Percentiles rank a stretch among this genome's conserved stretches.
phyloP scores from a whole-genome alignment of 208 protist species.

The Leishmania mexicana region DNA sequence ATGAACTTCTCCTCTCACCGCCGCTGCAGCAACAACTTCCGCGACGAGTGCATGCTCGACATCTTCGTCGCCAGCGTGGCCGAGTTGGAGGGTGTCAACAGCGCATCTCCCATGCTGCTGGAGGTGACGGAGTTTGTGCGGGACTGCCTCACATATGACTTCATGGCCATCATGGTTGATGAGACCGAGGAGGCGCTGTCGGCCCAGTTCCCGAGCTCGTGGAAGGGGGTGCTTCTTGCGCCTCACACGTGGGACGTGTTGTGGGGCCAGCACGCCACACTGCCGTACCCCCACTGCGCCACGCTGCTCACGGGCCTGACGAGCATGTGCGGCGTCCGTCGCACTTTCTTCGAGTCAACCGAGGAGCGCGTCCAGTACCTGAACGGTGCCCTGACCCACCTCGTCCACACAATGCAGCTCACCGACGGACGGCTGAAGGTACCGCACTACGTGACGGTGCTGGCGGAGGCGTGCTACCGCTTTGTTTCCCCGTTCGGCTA shows the following conservation, averaged over 20 bases:
- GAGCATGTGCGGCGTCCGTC: slow-evolving; percentile 74
- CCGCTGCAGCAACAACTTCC: slow-evolving; percentile 82
- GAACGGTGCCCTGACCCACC: slow-evolving; percentile 42
- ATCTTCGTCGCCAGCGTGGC: slow-evolving; percentile 57
- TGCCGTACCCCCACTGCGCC: slow-evolving; percentile 72
- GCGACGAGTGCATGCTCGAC: slow-evolving; percentile 60
- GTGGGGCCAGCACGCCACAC: slow-evolving; percentile 73
- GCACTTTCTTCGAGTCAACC: slow-evolving; percentile 75
- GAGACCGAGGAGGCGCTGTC: slow-evolving; percentile 82
- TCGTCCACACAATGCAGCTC: slow-evolving; percentile 39
- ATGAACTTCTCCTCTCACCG: slow-evolving; percentile 79
- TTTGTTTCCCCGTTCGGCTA: slow-evolving; percentile 78
- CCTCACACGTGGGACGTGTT: slow-evolving; percentile 52
- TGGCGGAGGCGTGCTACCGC: slow-evolving; percentile 56
- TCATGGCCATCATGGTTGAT: slow-evolving; percentile 85
- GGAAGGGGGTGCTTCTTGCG: slow-evolving; percentile 61
- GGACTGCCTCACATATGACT: slow-evolving; percentile 76
- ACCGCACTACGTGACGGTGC: slow-evolving; percentile 67
- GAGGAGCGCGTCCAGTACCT: slow-evolving; percentile 75
- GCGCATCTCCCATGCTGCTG: slow-evolving; percentile 23
- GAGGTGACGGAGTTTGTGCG: slow-evolving; percentile 66
- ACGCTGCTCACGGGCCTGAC: slow-evolving; percentile 62
- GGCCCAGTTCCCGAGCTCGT: slow-evolving; percentile 73
- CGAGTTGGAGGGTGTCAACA: slow-evolving; percentile 46
- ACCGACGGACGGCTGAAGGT: slow-evolving; percentile 60